These are phyloP conservation scores for Agaricales sp. DNA, from an alignment of 1,284 basidiomycete species.

Conservation along the genomic window DNA sequence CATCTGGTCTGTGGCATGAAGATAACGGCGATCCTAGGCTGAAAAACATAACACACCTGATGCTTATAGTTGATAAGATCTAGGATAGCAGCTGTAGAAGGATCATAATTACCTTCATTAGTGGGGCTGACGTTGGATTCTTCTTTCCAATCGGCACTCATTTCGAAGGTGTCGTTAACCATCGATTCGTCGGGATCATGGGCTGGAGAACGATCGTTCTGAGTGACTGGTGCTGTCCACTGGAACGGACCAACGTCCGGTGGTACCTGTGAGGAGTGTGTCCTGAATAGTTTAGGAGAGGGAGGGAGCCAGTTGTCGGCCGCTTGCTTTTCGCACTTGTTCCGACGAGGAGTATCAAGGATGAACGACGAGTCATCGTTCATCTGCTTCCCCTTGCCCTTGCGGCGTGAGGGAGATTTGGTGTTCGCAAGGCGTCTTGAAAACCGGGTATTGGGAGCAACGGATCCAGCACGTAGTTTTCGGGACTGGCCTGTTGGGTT, in stretches of 20 bases:
- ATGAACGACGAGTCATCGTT: not conserved
- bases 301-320: not conserved
- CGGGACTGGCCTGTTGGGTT: slow-evolving; percentile 1
- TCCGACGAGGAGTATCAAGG: not conserved
- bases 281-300: not conserved
- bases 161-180: not conserved
- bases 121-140: not conserved
- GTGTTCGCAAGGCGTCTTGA: slow-evolving; percentile 30
- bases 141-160: not conserved
- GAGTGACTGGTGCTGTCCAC: not conserved
- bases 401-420: not conserved
- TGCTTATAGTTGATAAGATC: not conserved
- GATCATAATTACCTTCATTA: not conserved
- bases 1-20: not conserved
- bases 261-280: not conserved
- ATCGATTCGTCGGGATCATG: not conserved
- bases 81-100: not conserved
- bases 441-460: slow-evolving; percentile 33
- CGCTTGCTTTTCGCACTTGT: not conserved
- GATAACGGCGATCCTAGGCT: not conserved
- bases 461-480: slow-evolving; percentile 15
- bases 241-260: not conserved
- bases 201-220: too few relatives aligned
- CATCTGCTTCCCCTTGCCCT: not conserved
- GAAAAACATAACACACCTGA: not conserved